Evolutionary conservation across 176 grass and related monocot species (phyloP), one percentile per base, ranked within the genome.

Genomic region (Aegilops tauschii): DNA sequence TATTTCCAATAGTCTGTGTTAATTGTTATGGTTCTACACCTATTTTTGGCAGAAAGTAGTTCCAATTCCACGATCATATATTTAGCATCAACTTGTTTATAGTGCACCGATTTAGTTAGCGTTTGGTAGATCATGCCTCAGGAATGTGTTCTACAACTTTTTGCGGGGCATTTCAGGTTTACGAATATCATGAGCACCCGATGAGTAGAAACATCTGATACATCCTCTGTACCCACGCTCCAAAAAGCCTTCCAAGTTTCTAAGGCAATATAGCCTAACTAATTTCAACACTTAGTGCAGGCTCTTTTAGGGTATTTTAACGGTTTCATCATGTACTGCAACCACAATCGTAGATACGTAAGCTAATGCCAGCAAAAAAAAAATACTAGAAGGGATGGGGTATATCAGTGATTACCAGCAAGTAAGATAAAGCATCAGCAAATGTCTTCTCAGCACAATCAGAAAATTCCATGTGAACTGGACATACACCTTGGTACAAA

Each of bases 401-500:
- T 87, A 66, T 66, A 27, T 37, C 73, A 82, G 62, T 71, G 6
- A 83, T 89, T 95, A 96, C 97, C 94, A 92, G 73, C 82, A 99
- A 89, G 81, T 87, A 93, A 83, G 97, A 94, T 79, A 96, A 96
- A 72, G 97, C 97, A 2, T 94, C 87, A 12, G 70, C 83, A 71
- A 99, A 96, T 52, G 92, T 94, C 79, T 79, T 93, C 80, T 99
- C 97, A n/a, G 94, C 93, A 85, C 91, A 81, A 85, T 93, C 87
- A 72, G 87, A 93, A 82, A 99, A 99, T 81, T 99, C 78, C 90
- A 93, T 94, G 66, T 89, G 72, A 50, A 99, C 74, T 71, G 97
- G 92, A 32, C 97, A 94, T 62, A 99, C 89, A 37, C 97, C 97
- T 93, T 99, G 97, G 87, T 96, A 99, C 65, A 99, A 80, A 56